Conservation (phyloP, 768 basidiomycete genomes). For the Termitomyces heimii region DNA sequence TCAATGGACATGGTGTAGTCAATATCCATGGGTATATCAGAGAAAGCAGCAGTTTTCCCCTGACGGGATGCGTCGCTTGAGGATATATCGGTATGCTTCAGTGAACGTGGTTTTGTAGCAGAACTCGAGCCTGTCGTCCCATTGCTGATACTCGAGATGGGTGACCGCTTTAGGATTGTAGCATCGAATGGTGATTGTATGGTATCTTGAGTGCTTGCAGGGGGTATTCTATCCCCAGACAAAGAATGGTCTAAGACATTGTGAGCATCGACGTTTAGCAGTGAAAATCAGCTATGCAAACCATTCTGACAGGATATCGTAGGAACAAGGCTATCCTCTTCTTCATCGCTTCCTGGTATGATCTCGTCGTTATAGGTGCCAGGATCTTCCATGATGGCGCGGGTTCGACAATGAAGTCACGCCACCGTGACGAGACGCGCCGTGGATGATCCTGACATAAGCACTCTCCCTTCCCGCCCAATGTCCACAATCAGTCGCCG, state of each 20-base stretch:
- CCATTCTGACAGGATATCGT: neutral
- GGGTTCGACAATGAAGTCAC: slow-evolving; percentile 3
- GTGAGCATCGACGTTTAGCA: neutral
- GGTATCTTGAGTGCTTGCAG: slow-evolving; percentile 6
- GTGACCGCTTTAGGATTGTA: neutral
- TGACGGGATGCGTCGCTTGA: neutral
- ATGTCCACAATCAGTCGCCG: slow-evolving; percentile 19
- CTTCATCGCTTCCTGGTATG: slow-evolving; percentile 46
- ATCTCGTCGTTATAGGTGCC: slow-evolving; percentile 29
- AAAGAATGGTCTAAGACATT: neutral
- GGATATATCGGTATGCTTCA: slow-evolving; percentile 3
- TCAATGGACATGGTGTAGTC: slow-evolving; percentile 19
- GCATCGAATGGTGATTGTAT: neutral
- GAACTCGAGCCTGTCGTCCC: neutral
- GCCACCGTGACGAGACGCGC: slow-evolving; percentile 14
- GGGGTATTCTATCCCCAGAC: neutral
- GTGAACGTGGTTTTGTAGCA: slow-evolving; percentile 17
- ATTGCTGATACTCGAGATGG: neutral
- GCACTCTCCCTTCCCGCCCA: neutral
- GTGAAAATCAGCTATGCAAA: neutral
- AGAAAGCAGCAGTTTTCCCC: neutral
- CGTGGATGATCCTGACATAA: slow-evolving; percentile 8
- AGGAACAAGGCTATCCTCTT: slow-evolving; percentile 11
- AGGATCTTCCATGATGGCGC: slow-evolving; percentile 7
- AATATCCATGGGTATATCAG: slow-evolving; percentile 7